A percentile compares a stretch with the other conserved stretches of the same genome.
Conservation (phyloP, 352 stramenopile genomes). For the Pythium rishiriense region DNA sequence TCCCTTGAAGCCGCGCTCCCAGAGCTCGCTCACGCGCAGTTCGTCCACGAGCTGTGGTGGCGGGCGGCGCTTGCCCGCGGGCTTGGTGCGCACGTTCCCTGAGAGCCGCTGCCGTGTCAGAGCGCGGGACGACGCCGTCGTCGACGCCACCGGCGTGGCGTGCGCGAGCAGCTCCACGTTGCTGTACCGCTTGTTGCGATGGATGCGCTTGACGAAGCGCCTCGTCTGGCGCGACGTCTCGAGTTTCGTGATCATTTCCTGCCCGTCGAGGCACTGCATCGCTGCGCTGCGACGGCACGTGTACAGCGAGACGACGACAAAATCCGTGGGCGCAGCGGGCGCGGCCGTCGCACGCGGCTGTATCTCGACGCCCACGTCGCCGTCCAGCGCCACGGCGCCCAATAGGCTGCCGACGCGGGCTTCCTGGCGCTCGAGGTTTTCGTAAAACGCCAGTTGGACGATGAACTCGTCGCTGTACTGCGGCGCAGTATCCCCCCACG, state of each 20-base stretch:
- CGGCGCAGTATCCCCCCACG: slow-evolving; percentile 6
- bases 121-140: background rate
- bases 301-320: slow-evolving; percentile 57
- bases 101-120: slow-evolving; percentile 17
- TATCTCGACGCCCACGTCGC: slow-evolving; percentile 29
- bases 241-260: slow-evolving; percentile 22
- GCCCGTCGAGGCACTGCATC: background rate
- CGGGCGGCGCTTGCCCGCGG: slow-evolving; percentile 23
- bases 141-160: background rate
- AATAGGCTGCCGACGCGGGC: slow-evolving; percentile 8
- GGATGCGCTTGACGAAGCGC: slow-evolving; percentile 31
- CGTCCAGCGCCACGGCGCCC: background rate
- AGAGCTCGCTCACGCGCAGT: slow-evolving; percentile 52
- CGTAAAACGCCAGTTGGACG: slow-evolving; percentile 24
- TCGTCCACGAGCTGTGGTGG: slow-evolving; percentile 47
- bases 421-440: slow-evolving; percentile 17
- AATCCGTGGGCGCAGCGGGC: slow-evolving; percentile 51
- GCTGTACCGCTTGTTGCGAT: slow-evolving; percentile 50
- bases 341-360: slow-evolving; percentile 31
- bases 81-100: slow-evolving; percentile 26
- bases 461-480: slow-evolving; percentile 21
- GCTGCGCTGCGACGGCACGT: slow-evolving; percentile 25
- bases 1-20: slow-evolving; percentile 63
- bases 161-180: slow-evolving; percentile 36
- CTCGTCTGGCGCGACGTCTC: slow-evolving; percentile 2